Evolutionary conservation across 139 green algal genomes (phyloP).

Genomic region (Mesotaenium endlicherianum): DNA sequence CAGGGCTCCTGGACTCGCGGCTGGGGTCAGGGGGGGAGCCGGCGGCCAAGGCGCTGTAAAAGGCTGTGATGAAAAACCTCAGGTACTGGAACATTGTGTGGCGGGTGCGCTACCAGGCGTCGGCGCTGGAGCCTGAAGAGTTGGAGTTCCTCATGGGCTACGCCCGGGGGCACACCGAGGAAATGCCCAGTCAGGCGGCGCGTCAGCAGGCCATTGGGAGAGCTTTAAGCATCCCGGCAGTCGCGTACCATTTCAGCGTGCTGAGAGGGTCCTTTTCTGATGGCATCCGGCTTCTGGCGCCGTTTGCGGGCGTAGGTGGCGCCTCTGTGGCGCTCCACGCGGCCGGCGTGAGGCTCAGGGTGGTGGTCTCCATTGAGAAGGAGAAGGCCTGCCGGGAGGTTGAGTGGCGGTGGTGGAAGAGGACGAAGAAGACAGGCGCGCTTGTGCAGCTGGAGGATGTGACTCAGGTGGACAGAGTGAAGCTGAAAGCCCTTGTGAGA

Average conservation of each 20-base stretch:
- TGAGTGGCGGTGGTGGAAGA: slow-evolving; percentile 5
- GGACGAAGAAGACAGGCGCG: not conserved
- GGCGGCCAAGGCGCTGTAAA: not conserved
- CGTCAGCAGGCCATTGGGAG: slow-evolving; percentile 1
- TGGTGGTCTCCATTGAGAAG: slow-evolving; percentile 13
- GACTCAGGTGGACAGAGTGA: not conserved
- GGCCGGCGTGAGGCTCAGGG: slow-evolving; percentile 22
- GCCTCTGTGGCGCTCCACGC: not conserved
- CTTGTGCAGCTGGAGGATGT: not conserved
- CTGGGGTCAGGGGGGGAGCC: no score
- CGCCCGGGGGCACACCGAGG: not conserved
- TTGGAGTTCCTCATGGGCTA: slow-evolving; percentile 6
- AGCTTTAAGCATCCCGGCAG: slow-evolving; percentile 9
- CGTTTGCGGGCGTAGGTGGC: slow-evolving; percentile 23
- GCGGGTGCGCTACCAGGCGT: not conserved
- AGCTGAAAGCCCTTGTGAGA: not conserved
- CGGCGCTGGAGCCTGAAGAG: not conserved
- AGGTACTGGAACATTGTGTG: slow-evolving; percentile 18
- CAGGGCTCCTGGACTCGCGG: no score
- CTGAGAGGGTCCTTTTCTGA: not conserved
- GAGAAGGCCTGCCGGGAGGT: not conserved
- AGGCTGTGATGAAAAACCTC: slow-evolving; percentile 1
- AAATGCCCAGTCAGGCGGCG: not conserved
- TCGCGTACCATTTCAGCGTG: slow-evolving; percentile 9
- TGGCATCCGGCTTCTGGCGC: slow-evolving; percentile 20